Base-by-base conservation (phyloP, 2,329 filamentous ascomycete species). In the Penicillium sp. region DNA sequence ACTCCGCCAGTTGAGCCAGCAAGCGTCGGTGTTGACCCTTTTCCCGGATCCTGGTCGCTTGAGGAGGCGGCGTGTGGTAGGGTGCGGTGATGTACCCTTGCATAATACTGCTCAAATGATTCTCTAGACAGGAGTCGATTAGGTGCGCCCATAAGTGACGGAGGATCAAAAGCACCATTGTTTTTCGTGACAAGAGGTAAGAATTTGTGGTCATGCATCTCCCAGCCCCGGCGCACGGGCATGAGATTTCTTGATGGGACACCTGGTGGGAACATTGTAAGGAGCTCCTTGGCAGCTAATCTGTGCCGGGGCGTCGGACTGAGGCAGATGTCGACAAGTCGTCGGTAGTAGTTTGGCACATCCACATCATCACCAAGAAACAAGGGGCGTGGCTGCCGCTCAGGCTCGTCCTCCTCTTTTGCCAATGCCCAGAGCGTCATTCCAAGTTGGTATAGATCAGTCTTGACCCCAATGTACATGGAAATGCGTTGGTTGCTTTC, bases 391-490 rank as follows among this genome's bases (percentile, higher is more conserved):
- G 77, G 78, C 44, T 86, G 82, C 14, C 79, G 76, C 62, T 97
- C 93, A 1, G 93, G 93, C 57, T 97, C 91, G 57, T 97, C 91
- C 40, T 90, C 80, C 51, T 91, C 80, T 59, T 84, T 85, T 1
- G 88, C 91, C 31, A 98, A 71, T 15, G 87, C 88, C 88, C 91
- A 98, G 2, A 98, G 71, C 2, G 95, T 89, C 93, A 98, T 98
- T 4, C 93, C 93, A 4, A 97, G 77, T 66, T 98, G 93, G 58
- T 86, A 98, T 1, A 98, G 74, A 66, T 98, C 93, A 0, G 91
- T 95, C 68, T 98, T 98, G 61, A 96, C 89, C 9, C 93, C 91
- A 60, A 98, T 97, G 59, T 94, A 96, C 84, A 97, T 95, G 31
- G 87, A 86, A 37, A 98, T 90, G 19, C 88, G 80, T 64, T 96